Percentiles rank a stretch among this genome's conserved stretches.
Evolutionary conservation across 495 filamentous ascomycete genomes (phyloP).

Genomic region (Penicillium macrosclerotiorum): DNA sequence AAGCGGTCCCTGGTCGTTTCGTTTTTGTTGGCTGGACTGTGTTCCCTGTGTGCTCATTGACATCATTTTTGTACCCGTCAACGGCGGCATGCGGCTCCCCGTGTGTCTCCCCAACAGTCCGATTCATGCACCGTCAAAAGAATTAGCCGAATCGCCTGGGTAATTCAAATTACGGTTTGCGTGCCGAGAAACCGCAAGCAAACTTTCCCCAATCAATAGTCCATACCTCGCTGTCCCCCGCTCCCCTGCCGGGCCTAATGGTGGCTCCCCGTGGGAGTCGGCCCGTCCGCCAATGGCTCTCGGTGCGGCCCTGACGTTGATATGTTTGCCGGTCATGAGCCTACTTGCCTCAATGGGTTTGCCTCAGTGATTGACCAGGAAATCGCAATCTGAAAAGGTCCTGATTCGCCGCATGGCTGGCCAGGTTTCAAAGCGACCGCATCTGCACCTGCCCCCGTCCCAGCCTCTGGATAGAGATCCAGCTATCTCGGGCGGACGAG

Average conservation of each 20-base stretch:
- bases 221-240: too few species aligned
- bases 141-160: not conserved
- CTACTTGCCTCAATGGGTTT: not conserved
- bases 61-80: not conserved
- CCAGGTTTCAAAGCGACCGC: not conserved
- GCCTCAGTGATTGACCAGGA: not conserved
- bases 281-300: not conserved
- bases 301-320: not conserved
- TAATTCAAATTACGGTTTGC: not conserved
- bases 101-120: not conserved
- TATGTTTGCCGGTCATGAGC: constrained; percentile 8
- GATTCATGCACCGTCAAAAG: not conserved
- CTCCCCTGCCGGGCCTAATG: too few species aligned
- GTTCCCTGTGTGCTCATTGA: not conserved
- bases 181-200: not conserved
- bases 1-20: too few species aligned
- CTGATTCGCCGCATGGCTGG: constrained; percentile 2
- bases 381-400: not conserved
- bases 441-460: not conserved
- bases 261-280: not conserved
- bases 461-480: constrained; percentile 2
- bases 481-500: too few species aligned
- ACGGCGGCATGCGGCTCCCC: constrained; percentile 1
- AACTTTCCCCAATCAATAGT: not conserved
- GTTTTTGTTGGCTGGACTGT: too few species aligned